A percentile compares a stretch with the other conserved stretches of the same genome.
These are phyloP conservation scores for Wilhelminamyces savonicus DNA, from an alignment of 805 yeast genomes.

Conservation along the genomic window DNA sequence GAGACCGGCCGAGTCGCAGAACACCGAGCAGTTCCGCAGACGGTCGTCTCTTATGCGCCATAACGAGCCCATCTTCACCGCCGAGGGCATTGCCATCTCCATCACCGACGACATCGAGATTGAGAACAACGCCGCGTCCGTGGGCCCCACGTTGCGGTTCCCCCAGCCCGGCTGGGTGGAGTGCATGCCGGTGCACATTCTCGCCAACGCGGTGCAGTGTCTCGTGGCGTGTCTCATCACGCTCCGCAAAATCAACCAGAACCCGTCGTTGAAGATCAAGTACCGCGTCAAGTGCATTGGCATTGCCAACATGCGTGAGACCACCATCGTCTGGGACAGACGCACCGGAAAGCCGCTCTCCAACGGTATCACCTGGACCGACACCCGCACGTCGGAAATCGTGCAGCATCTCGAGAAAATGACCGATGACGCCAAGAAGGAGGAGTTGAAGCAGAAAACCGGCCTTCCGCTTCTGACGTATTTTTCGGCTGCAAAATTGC, in stretches of 20 bases:
- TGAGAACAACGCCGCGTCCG: constrained; percentile 47
- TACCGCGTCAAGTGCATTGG: constrained; percentile 72
- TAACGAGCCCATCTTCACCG: constrained; percentile 57
- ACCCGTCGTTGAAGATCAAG: constrained; percentile 44
- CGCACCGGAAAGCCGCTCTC: constrained; percentile 76
- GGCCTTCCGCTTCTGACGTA: constrained; percentile 90
- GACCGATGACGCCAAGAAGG: constrained; percentile 49
- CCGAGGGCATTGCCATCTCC: constrained; percentile 68
- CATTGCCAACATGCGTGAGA: constrained; percentile 93
- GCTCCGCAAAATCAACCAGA: constrained; percentile 49
- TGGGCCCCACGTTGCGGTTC: constrained; percentile 65
- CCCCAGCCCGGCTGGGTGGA: constrained; percentile 93
- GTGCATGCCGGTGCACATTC: constrained; percentile 79
- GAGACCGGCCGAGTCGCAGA: constrained; percentile 36
- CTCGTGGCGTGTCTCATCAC: constrained; percentile 57
- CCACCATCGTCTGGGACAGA: constrained; percentile 83
- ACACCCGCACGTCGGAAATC: constrained; percentile 74
- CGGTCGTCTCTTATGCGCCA: constrained; percentile 38
- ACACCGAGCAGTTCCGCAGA: constrained; percentile 41
- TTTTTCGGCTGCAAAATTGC: constrained; percentile 83
- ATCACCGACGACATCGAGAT: constrained; percentile 54
- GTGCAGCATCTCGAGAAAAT: constrained; percentile 56
- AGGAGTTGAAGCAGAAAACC: constrained; percentile 53
- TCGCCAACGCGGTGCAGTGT: constrained; percentile 77
- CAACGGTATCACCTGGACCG: constrained; percentile 95